These are phyloP conservation scores for Monosporozyma solicola DNA, from an alignment of 805 yeast genomes.

Conservation along the genomic window DNA sequence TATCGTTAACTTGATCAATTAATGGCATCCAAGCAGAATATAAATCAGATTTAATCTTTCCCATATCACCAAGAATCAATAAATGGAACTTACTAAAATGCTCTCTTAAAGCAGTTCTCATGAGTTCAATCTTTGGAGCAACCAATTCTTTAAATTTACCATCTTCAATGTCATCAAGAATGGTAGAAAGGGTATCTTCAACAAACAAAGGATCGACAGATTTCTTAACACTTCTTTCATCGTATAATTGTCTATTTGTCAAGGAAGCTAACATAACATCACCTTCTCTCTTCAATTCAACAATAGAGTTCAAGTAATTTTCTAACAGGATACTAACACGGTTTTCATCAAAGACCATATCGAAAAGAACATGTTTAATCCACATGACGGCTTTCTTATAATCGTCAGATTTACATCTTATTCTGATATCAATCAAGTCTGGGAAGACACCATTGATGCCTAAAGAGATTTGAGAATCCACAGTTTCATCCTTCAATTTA, in stretches of 20 bases:
- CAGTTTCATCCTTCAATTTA: slow-evolving; percentile 61
- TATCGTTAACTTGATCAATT: slow-evolving; percentile 4
- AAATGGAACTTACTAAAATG: slow-evolving; percentile 53
- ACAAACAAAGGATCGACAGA: slow-evolving; percentile 57
- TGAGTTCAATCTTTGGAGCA: slow-evolving; percentile 31
- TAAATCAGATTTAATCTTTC: slow-evolving; percentile 30
- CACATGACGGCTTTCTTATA: slow-evolving; percentile 67
- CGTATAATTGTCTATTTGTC: slow-evolving; percentile 43
- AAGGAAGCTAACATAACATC: slow-evolving; percentile 54
- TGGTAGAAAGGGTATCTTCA: slow-evolving; percentile 46
- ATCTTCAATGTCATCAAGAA: slow-evolving; percentile 42
- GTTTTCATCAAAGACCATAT: slow-evolving; percentile 60
- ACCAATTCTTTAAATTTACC: slow-evolving; percentile 39
- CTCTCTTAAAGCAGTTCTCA: slow-evolving; percentile 44
- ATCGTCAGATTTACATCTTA: slow-evolving; percentile 53
- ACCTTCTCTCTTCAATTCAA: slow-evolving; percentile 34
- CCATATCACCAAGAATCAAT: slow-evolving; percentile 61
- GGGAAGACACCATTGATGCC: slow-evolving; percentile 54
- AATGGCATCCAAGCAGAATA: slow-evolving; percentile 22
- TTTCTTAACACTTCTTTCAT: slow-evolving; percentile 53
- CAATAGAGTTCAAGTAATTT: slow-evolving; percentile 32
- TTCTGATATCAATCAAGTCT: slow-evolving; percentile 54
- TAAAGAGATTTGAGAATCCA: slow-evolving; percentile 46
- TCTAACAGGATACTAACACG: slow-evolving; percentile 53
- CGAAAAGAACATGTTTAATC: slow-evolving; percentile 57